Percentiles rank a stretch among this genome's conserved stretches.
phyloP scores from a whole-genome alignment of 2,329 filamentous ascomycete species.

The Botrytis sinoallii region DNA sequence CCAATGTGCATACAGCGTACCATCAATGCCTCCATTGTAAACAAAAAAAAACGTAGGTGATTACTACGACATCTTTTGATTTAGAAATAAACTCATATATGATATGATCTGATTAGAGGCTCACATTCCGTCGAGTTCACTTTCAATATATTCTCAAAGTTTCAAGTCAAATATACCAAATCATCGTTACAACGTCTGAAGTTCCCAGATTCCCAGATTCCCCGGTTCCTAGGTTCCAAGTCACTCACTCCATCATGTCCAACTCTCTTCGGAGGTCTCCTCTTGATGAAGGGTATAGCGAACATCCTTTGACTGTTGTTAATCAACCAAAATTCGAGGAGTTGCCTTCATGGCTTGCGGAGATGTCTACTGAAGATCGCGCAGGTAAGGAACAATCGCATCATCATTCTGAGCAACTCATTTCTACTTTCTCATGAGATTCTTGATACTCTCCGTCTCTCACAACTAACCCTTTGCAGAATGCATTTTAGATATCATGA shows the following conservation, averaged over 20 bases:
- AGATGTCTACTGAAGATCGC: slow-evolving; percentile 31
- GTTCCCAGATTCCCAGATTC: background rate
- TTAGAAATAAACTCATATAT: background rate
- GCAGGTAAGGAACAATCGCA: slow-evolving; percentile 29
- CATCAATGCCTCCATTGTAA: background rate
- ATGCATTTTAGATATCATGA: slow-evolving; percentile 74
- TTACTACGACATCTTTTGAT: background rate
- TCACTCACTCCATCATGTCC: background rate
- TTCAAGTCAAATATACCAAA: background rate
- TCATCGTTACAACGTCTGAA: slow-evolving; percentile 29
- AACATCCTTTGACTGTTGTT: slow-evolving; percentile 35
- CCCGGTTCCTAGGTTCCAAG: background rate
- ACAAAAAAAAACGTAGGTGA: background rate
- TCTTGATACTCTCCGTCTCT: background rate
- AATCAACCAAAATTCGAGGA: slow-evolving; percentile 19
- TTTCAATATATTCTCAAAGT: background rate
- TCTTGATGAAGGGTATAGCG: slow-evolving; percentile 39
- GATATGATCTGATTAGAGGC: background rate
- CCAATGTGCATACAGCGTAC: background rate
- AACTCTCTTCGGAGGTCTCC: slow-evolving; percentile 25
- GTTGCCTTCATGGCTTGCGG: slow-evolving; percentile 30
- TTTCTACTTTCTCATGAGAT: background rate
- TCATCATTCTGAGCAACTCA: background rate
- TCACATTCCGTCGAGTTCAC: background rate
- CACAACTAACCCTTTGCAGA: slow-evolving; percentile 50